Percentiles rank a stretch among this genome's conserved stretches.
Conservation (phyloP, 495 filamentous ascomycete genomes). For the Trichoderma erinaceum region DNA sequence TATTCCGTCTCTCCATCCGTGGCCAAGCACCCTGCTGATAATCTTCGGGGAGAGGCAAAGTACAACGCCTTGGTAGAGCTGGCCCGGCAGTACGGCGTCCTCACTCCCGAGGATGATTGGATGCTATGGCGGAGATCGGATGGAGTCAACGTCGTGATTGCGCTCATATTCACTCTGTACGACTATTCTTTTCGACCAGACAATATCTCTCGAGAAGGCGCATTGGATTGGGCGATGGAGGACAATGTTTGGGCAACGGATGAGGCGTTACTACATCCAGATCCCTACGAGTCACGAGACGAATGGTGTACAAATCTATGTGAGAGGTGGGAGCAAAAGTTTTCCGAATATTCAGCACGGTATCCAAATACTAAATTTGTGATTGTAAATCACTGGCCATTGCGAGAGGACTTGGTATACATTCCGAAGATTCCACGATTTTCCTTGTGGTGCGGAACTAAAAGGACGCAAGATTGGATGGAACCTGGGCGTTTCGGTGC, state of each 20-base stretch:
- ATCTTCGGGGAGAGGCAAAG: conserved; percentile 25
- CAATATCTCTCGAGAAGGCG: conserved; percentile 23
- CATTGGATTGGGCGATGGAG: conserved; percentile 30
- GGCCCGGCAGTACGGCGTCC: conserved; percentile 26
- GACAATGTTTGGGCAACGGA: conserved; percentile 28
- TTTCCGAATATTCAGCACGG: conserved; percentile 17
- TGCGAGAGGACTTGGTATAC: conserved; percentile 31
- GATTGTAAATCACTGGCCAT: conserved; percentile 31
- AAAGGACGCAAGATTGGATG: conserved; percentile 29
- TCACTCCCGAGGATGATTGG: conserved; percentile 31
- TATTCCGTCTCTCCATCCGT: conserved; percentile 26
- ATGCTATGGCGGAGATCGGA: conserved; percentile 25
- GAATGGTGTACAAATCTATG: conserved; percentile 27
- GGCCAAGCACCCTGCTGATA: conserved; percentile 17
- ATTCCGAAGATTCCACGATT: conserved; percentile 30
- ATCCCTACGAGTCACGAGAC: conserved; percentile 27
- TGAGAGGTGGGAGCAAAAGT: conserved; percentile 20
- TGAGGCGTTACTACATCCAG: conserved; percentile 30
- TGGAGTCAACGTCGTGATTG: conserved; percentile 25
- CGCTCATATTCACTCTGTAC: conserved; percentile 32
- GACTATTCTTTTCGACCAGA: conserved; percentile 32
- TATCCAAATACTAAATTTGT: conserved; percentile 19
- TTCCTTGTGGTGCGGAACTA: conserved; percentile 32
- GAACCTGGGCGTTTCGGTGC: conserved; percentile 20
- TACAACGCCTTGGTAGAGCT: conserved; percentile 27